A percentile compares a stretch with the other conserved stretches of the same genome.
phyloP scores from a whole-genome alignment of 2,329 filamentous ascomycete species.

The Colletotrichum cereale region DNA sequence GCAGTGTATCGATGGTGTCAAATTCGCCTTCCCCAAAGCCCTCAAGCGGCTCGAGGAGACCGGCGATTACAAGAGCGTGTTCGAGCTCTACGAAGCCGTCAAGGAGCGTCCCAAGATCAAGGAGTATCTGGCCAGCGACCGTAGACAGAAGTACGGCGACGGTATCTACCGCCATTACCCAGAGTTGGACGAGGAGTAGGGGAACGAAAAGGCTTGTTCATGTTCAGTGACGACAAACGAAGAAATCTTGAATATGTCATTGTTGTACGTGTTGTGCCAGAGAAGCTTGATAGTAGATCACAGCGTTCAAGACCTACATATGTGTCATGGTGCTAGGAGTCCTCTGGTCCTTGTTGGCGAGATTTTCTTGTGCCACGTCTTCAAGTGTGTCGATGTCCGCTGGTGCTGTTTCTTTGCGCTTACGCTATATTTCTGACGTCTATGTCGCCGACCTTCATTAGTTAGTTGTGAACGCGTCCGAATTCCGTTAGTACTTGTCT shows the following conservation, averaged over 20 bases:
- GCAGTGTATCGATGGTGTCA: slow-evolving; percentile 68
- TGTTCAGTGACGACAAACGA: background rate
- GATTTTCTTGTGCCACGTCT: background rate
- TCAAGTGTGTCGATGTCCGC: background rate
- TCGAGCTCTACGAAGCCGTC: slow-evolving; percentile 73
- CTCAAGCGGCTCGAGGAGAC: slow-evolving; percentile 64
- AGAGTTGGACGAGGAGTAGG: slow-evolving; percentile 70
- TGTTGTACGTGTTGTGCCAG: background rate
- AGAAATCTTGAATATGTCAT: background rate
- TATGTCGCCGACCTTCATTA: too few species aligned
- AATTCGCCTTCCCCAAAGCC: slow-evolving; percentile 79
- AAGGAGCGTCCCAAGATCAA: slow-evolving; percentile 74
- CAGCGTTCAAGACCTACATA: background rate
- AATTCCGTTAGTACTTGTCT: background rate
- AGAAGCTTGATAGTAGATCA: background rate
- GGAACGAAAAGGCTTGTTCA: too few species aligned
- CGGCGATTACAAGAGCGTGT: slow-evolving; percentile 71
- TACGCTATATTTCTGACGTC: background rate
- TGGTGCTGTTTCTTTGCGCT: background rate
- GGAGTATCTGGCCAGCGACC: slow-evolving; percentile 75
- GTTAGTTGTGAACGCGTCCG: background rate
- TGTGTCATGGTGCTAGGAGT: background rate
- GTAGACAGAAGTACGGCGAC: slow-evolving; percentile 70
- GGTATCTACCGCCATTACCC: slow-evolving; percentile 81
- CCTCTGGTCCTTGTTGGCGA: background rate